Percentiles rank a stretch among this genome's conserved stretches.
Evolutionary conservation across 305 asterid genomes (phyloP).

Genomic region (Rubia balearica): DNA sequence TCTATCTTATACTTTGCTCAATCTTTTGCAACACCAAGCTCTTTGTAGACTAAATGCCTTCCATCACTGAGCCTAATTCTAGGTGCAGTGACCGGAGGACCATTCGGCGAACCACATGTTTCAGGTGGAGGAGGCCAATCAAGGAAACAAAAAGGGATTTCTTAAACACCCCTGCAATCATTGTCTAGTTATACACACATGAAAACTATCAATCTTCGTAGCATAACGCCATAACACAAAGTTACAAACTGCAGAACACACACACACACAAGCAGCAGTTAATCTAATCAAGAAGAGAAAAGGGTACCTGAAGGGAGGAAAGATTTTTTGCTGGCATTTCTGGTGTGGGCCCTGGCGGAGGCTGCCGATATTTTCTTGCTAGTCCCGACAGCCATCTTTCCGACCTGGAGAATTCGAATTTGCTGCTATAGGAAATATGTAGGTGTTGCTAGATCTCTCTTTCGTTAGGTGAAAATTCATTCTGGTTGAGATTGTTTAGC

Average conservation of each 20-base stretch:
- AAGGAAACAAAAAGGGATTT: slow-evolving; percentile 25
- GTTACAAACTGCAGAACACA: too few species aligned
- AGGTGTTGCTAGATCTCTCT: not conserved
- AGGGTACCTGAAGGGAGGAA: slow-evolving; percentile 40
- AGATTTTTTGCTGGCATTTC: slow-evolving; percentile 41
- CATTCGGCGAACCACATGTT: slow-evolving; percentile 30
- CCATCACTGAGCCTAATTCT: slow-evolving; percentile 35
- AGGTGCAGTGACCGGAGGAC: slow-evolving; percentile 31
- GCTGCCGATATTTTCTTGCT: slow-evolving; percentile 64
- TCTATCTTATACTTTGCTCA: slow-evolving; percentile 29
- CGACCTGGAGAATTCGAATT: not conserved
- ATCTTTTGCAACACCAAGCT: slow-evolving; percentile 28
- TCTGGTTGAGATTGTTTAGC: not conserved
- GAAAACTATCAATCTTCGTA: not conserved
- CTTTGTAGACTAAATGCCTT: slow-evolving; percentile 36
- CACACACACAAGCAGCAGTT: not conserved
- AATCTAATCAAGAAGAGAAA: not conserved
- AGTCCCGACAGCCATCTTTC: slow-evolving; percentile 55
- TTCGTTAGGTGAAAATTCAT: not conserved
- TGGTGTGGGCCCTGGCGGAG: slow-evolving; percentile 78
- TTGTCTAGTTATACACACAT: not conserved
- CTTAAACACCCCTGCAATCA: slow-evolving; percentile 28
- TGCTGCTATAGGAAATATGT: not conserved
- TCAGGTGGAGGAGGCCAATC: slow-evolving; percentile 31
- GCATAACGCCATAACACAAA: not conserved